These are phyloP conservation scores for Kodamaea suecica DNA, from an alignment of 1,139 yeast genomes.

Conservation along the genomic window DNA sequence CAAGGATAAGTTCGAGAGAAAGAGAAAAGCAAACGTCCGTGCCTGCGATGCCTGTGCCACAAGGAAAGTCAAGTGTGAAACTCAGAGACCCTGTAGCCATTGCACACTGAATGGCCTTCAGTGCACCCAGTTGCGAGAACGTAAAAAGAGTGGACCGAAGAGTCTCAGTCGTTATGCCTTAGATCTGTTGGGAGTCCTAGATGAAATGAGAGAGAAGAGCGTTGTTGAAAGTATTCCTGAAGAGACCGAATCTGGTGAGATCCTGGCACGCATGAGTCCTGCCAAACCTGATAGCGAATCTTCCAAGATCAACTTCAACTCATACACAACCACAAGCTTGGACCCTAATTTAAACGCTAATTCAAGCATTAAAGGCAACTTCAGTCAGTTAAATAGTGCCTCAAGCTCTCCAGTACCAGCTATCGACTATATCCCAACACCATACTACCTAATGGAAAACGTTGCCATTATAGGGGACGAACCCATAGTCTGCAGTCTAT, in stretches of 20 bases:
- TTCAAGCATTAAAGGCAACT: no score
- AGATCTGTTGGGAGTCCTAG: conserved; percentile 27
- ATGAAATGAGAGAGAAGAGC: conserved; percentile 14
- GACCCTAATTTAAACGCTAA: not conserved
- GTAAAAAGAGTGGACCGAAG: conserved; percentile 47
- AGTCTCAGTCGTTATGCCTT: conserved; percentile 27
- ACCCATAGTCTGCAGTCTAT: conserved; percentile 15
- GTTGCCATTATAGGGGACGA: conserved; percentile 15
- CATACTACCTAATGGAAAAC: conserved; percentile 15
- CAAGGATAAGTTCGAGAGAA: conserved; percentile 11
- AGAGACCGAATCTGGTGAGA: not conserved
- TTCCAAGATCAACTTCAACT: not conserved
- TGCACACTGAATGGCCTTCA: conserved; percentile 36
- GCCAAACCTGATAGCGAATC: no score
- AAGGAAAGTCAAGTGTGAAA: conserved; percentile 44
- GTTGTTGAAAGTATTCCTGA: conserved; percentile 1
- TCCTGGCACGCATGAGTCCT: no score
- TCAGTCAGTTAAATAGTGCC: no score
- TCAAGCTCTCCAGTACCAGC: not conserved
- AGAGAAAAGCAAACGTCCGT: conserved; percentile 14
- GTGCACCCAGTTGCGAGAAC: conserved; percentile 38
- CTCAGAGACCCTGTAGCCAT: conserved; percentile 40
- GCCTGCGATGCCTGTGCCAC: conserved; percentile 48
- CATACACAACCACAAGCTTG: not conserved
- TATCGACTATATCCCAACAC: conserved; percentile 16